Conservation (phyloP, 1,139 yeast species). For the Blastobotrys elegans region DNA sequence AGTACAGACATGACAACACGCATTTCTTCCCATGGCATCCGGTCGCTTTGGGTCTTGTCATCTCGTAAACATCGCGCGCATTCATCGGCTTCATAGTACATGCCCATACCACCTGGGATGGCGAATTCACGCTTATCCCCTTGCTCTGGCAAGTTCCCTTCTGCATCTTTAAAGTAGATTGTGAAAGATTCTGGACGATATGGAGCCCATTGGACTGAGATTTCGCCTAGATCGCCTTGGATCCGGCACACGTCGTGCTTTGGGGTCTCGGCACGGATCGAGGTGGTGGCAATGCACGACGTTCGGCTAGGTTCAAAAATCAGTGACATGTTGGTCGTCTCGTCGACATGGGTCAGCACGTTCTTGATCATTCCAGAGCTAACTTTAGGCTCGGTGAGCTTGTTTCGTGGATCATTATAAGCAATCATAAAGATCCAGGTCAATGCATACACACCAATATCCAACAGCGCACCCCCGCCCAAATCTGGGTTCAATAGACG, state of each 20-base stretch:
- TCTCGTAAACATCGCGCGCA: conserved; percentile 41
- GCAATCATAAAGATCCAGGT: conserved; percentile 39
- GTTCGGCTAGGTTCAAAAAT: conserved; percentile 29
- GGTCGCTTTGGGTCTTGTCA: conserved; percentile 36
- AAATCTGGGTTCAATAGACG: conserved; percentile 37
- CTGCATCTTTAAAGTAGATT: conserved; percentile 17
- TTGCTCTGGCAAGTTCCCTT: conserved; percentile 11
- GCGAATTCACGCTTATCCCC: conserved; percentile 11
- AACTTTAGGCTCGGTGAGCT: conserved; percentile 22
- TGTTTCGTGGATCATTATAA: conserved; percentile 31
- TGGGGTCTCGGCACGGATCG: conserved; percentile 22
- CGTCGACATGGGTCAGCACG: conserved; percentile 31
- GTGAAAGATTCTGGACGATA: conserved; percentile 30
- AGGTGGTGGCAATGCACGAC: conserved; percentile 31
- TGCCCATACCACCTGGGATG: conserved; percentile 38
- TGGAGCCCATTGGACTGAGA: conserved; percentile 30
- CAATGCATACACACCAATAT: conserved; percentile 54
- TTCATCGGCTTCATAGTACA: conserved; percentile 51
- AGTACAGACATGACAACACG: conserved; percentile 42
- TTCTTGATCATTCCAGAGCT: conserved; percentile 23
- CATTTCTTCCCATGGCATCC: conserved; percentile 44
- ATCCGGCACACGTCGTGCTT: conserved; percentile 27
- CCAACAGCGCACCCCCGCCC: conserved; percentile 60
- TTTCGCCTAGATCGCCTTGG: conserved; percentile 34
- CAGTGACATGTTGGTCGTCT: conserved; percentile 27